Evolutionary conservation across 139 green algal species (phyloP).

Genomic region (Volvox africanus): DNA sequence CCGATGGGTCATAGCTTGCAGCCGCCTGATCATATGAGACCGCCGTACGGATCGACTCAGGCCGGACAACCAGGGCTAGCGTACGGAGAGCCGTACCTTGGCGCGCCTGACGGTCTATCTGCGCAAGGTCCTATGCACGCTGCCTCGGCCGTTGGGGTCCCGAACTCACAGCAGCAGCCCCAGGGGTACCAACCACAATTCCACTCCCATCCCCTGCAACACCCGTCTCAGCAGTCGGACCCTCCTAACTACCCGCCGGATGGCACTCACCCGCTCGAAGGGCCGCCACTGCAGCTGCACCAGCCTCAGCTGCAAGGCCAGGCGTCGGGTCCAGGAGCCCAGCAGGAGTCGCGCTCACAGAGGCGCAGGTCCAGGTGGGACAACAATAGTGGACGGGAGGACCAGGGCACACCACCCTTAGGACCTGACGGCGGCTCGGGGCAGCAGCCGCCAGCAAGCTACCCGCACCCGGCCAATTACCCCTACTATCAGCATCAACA

Average conservation of each 20-base stretch:
- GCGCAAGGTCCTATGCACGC: too few relatives aligned
- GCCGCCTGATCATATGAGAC: background rate
- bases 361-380: slow-evolving; percentile 33
- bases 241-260: background rate
- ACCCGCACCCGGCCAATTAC: background rate
- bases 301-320: background rate
- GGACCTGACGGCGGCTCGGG: background rate
- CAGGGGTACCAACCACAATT: background rate
- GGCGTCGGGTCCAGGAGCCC: background rate
- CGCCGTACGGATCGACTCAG: background rate
- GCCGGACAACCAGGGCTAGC: background rate
- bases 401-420: background rate
- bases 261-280: background rate
- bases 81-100: too few relatives aligned
- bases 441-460: background rate
- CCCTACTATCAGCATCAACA: background rate
- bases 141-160: too few relatives aligned
- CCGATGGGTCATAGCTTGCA: background rate
- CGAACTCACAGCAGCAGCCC: background rate
- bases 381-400: background rate
- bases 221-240: background rate
- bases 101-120: too few relatives aligned
- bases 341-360: slow-evolving; percentile 1
- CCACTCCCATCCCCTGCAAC: background rate
- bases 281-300: background rate